Evolutionary conservation across 176 grass and related monocot species (phyloP).

Genomic region (Oryza rufipogon): DNA sequence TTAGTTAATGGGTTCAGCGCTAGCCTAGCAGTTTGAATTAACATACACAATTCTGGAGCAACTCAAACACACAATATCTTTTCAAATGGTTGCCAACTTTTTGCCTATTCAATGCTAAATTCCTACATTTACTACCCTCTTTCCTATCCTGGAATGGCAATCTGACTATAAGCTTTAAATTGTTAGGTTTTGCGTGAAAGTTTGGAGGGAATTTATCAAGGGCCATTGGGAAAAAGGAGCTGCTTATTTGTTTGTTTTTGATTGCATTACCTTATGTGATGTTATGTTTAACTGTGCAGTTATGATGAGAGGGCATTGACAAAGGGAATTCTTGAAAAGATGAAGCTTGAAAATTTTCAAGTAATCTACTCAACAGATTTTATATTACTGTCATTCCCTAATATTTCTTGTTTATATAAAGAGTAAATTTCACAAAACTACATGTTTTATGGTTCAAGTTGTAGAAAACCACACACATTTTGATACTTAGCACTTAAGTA

Average conservation of each 20-base stretch:
- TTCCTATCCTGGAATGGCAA: not conserved
- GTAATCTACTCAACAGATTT: slow-evolving; percentile 50
- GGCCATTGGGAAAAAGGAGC: not conserved
- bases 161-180: not conserved
- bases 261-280: not conserved
- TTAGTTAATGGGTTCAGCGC: slow-evolving; percentile 14
- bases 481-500: no score
- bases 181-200: not conserved
- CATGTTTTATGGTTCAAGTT: no score
- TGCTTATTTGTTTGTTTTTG: not conserved
- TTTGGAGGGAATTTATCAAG: not conserved
- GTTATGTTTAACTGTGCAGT: slow-evolving; percentile 49
- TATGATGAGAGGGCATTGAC: slow-evolving; percentile 76
- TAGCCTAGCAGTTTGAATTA: slow-evolving; percentile 15
- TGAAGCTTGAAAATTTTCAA: slow-evolving; percentile 94
- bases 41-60: not conserved
- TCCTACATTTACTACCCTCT: not conserved
- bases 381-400: slow-evolving; percentile 22
- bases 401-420: slow-evolving; percentile 28
- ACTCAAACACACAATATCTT: not conserved
- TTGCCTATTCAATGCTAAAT: not conserved
- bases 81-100: slow-evolving; percentile 15
- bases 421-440: no score
- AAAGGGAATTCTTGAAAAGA: slow-evolving; percentile 75
- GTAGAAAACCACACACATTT: no score